Conservation (phyloP, 2,329 filamentous ascomycete genomes). For the Fusarium newnesense region DNA sequence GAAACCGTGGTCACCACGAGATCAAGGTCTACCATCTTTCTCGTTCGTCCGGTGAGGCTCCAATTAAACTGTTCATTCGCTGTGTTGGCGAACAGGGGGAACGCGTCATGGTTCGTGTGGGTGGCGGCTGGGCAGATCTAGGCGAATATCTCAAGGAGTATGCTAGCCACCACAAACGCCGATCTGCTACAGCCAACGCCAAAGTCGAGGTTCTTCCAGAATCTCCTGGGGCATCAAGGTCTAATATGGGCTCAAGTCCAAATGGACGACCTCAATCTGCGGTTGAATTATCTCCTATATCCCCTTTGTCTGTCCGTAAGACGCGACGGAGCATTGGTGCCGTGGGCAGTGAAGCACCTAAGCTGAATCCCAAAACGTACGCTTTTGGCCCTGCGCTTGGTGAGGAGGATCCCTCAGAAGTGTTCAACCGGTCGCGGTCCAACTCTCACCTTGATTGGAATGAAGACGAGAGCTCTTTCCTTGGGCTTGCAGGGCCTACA, state of each 20-base stretch:
- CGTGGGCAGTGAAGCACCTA: slow-evolving; percentile 45
- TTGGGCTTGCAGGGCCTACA: slow-evolving; percentile 78
- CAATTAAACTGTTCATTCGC: slow-evolving; percentile 94
- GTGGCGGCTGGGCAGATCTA: slow-evolving; percentile 97
- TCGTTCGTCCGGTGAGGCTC: slow-evolving; percentile 82
- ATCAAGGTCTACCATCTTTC: slow-evolving; percentile 94
- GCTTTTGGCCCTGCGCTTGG: slow-evolving; percentile 45
- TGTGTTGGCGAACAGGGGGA: slow-evolving; percentile 90
- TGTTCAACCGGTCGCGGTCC: slow-evolving; percentile 59
- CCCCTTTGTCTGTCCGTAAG: slow-evolving; percentile 66
- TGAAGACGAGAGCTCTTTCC: slow-evolving; percentile 66
- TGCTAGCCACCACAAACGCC: slow-evolving; percentile 88
- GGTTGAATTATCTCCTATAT: slow-evolving; percentile 52
- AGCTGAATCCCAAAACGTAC: slow-evolving; percentile 56
- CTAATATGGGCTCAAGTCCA: slow-evolving; percentile 53
- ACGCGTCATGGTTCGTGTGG: slow-evolving; percentile 96
- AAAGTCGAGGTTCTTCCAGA: slow-evolving; percentile 65
- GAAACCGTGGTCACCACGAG: slow-evolving; percentile 70
- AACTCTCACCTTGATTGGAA: slow-evolving; percentile 67
- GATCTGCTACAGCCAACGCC: slow-evolving; percentile 60
- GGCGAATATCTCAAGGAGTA: slow-evolving; percentile 96
- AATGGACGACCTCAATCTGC: slow-evolving; percentile 55
- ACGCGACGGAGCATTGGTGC: slow-evolving; percentile 59
- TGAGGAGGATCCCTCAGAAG: slow-evolving; percentile 57
- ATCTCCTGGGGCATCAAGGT: slow-evolving; percentile 41